These are phyloP conservation scores for Boletellus deceptivus DNA, from an alignment of 1,284 basidiomycete genomes.

Conservation along the genomic window DNA sequence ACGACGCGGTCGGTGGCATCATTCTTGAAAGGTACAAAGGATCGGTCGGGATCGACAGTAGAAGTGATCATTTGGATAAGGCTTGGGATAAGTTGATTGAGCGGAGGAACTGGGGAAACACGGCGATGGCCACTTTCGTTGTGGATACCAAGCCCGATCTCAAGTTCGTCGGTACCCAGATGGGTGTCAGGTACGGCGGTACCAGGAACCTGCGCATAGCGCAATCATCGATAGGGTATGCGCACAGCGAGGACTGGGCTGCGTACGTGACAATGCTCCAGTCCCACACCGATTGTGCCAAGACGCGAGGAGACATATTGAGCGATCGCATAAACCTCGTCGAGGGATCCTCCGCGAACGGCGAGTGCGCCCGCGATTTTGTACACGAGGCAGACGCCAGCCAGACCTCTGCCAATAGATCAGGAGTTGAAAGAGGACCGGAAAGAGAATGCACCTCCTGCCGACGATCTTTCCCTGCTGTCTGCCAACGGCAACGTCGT, in stretches of 20 bases:
- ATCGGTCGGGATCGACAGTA: constrained; percentile 78
- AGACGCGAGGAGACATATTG: constrained; percentile 65
- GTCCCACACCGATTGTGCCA: constrained; percentile 86
- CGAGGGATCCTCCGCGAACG: constrained; percentile 66
- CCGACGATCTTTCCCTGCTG: constrained; percentile 81
- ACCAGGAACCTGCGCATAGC: constrained; percentile 65
- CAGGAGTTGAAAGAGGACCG: not conserved
- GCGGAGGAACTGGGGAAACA: constrained; percentile 67
- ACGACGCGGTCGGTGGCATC: constrained; percentile 65
- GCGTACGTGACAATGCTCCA: constrained; percentile 86
- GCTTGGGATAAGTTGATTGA: constrained; percentile 67
- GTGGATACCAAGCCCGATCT: constrained; percentile 90
- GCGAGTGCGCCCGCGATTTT: constrained; percentile 89
- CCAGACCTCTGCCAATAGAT: constrained; percentile 61
- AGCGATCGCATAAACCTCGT: constrained; percentile 71
- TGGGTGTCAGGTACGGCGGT: constrained; percentile 63
- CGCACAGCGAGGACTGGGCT: not conserved
- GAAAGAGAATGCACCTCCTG: constrained; percentile 53
- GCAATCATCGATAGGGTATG: not conserved
- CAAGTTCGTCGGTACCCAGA: constrained; percentile 67
- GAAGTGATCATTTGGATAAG: constrained; percentile 74
- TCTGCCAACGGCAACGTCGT: constrained; percentile 87
- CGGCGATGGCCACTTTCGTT: constrained; percentile 84
- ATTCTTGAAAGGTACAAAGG: constrained; percentile 77
- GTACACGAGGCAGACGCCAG: constrained; percentile 89